Evolutionary conservation across 306 rosid genomes (phyloP).

Genomic region (Elaeagnus macrophylla): DNA sequence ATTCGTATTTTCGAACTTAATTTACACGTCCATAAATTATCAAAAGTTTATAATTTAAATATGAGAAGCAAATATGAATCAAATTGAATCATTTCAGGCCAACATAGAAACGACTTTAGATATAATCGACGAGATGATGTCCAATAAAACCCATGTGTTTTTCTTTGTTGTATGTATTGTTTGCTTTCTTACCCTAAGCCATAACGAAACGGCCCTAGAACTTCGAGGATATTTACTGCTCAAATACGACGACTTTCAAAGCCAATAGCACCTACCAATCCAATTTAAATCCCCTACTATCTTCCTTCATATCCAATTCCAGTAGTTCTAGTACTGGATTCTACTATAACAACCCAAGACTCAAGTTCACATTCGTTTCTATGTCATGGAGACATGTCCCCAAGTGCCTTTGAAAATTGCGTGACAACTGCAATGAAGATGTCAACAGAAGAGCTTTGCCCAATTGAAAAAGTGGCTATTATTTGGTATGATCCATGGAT

Average conservation of each 20-base stretch:
- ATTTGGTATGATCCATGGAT: conserved; percentile 3
- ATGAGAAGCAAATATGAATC: too few relatives aligned
- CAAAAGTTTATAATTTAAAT: too few relatives aligned
- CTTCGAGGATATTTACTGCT: not conserved
- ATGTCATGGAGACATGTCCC: not conserved
- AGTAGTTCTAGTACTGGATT: not conserved
- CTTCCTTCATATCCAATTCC: not conserved
- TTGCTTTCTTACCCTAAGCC: too few relatives aligned
- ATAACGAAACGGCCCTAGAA: not conserved
- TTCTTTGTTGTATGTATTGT: too few relatives aligned
- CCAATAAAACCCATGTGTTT: too few relatives aligned
- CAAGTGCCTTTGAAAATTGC: not conserved
- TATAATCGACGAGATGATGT: too few relatives aligned
- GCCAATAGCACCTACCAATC: not conserved
- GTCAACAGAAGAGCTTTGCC: not conserved
- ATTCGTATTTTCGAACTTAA: too few relatives aligned
- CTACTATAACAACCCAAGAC: not conserved
- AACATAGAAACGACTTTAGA: too few relatives aligned
- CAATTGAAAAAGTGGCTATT: too few relatives aligned
- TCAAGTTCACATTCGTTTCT: not conserved
- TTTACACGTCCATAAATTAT: too few relatives aligned
- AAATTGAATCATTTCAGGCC: too few relatives aligned
- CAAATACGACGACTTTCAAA: not conserved
- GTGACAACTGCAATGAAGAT: not conserved
- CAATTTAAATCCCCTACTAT: conserved; percentile 1